Evolutionary conservation across 2,329 filamentous ascomycete species (phyloP).

Genomic region (Ambrosiella beaveri): DNA sequence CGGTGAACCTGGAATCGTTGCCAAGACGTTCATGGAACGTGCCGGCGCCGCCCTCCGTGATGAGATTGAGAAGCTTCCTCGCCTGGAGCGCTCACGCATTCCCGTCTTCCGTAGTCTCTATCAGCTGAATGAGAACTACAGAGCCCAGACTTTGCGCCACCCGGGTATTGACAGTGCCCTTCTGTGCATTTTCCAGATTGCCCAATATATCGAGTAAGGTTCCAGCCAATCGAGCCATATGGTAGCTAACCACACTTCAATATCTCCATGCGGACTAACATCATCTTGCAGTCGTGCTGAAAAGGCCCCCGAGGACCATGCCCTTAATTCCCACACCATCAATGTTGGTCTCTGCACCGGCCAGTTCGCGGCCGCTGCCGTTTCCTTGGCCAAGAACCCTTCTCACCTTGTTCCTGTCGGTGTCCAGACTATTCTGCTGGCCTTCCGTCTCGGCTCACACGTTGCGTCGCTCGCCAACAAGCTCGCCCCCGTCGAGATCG

Average conservation of each 20-base stretch:
- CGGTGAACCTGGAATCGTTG: conserved; percentile 31
- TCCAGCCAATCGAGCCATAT: neutral
- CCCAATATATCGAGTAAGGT: conserved; percentile 51
- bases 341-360: conserved; percentile 52
- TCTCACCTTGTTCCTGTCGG: conserved; percentile 44
- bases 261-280: neutral
- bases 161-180: conserved; percentile 47
- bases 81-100: conserved; percentile 37
- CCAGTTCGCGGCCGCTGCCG: conserved; percentile 49
- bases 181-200: conserved; percentile 46
- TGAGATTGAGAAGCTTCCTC: conserved; percentile 40
- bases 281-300: conserved; percentile 26
- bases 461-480: conserved; percentile 33
- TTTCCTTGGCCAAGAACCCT: conserved; percentile 45
- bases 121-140: conserved; percentile 49
- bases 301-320: conserved; percentile 35
- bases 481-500: conserved; percentile 21
- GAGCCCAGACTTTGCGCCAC: conserved; percentile 37
- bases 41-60: conserved; percentile 38
- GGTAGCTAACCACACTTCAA: neutral
- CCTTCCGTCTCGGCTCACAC: conserved; percentile 46
- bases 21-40: conserved; percentile 44
- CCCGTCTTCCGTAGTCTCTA: conserved; percentile 45
- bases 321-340: conserved; percentile 31
- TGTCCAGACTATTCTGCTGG: conserved; percentile 45